A percentile compares a stretch with the other conserved stretches of the same genome.
These are phyloP conservation scores for Ascocoryne sarcoides DNA, from an alignment of 2,329 filamentous ascomycete genomes.

Conservation along the genomic window DNA sequence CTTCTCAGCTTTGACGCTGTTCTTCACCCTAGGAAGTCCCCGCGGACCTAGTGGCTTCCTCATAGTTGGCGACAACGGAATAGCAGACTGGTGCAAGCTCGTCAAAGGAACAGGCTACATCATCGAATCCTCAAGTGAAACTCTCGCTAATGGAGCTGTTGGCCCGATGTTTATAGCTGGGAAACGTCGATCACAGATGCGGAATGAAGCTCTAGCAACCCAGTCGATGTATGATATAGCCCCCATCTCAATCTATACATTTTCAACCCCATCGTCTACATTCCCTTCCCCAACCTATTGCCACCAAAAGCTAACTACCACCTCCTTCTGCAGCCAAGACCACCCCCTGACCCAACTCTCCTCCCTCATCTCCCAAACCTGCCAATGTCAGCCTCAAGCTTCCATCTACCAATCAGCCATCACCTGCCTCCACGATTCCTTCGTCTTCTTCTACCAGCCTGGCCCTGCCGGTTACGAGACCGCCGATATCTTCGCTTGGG, in stretches of 20 bases:
- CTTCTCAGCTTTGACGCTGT: constrained; percentile 32
- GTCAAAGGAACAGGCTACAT: constrained; percentile 31
- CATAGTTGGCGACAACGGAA: constrained; percentile 27
- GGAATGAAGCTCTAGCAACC: constrained; percentile 6
- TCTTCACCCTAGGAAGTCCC: constrained; percentile 31
- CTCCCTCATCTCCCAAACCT: constrained; percentile 7
- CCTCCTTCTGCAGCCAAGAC: constrained; percentile 4
- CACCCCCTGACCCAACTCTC: constrained; percentile 17
- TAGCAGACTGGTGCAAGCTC: constrained; percentile 32
- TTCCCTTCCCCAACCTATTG: background rate
- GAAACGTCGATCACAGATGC: constrained; percentile 10
- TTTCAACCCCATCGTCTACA: constrained; percentile 5
- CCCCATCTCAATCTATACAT: constrained; percentile 14
- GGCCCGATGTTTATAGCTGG: constrained; percentile 27
- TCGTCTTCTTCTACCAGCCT: constrained; percentile 19
- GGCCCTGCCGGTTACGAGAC: constrained; percentile 25
- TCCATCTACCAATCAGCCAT: constrained; percentile 28
- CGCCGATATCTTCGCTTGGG: constrained; percentile 34
- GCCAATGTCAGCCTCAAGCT: constrained; percentile 15
- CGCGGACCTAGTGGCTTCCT: constrained; percentile 29
- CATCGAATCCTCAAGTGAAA: constrained; percentile 23
- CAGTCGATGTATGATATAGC: constrained; percentile 6
- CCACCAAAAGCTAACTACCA: background rate
- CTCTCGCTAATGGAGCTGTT: constrained; percentile 14
- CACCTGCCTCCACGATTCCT: constrained; percentile 29